Evolutionary conservation across 148 eudicot genomes (phyloP), one percentile per base, ranked within the genome.

Genomic region (Bassia scoparia): DNA sequence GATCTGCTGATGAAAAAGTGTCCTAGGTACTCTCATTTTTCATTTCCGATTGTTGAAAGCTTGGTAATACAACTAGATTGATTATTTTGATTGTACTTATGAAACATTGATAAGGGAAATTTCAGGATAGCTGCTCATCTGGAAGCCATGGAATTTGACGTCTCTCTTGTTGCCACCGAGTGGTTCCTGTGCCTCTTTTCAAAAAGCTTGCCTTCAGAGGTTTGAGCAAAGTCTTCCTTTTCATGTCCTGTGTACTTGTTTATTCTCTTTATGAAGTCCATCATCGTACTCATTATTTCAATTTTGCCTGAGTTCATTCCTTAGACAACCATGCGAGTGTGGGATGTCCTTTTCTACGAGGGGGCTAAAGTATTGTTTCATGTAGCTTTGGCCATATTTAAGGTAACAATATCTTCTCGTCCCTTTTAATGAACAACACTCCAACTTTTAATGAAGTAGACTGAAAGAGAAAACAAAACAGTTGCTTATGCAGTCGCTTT

Each of bases 141-240:
- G 84, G 99, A 89, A 78, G 83, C 86, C 69, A 33, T 95, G 83
- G 94, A 89, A 58, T 95, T 95, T 70, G 97, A 95, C 64, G 93
- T 91, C 76, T 91, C 99, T 71, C 97, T 95, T 77, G 96, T 95
- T 63, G 83, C 94, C 72, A 95, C 99, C 50, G 97, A 91, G 77
- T 95, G 99, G 99, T 95, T 95, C 83, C 78, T 95, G 54, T 95
- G 99, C 86, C 91, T 95, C 73, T 95, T 95, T 70, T 87, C 97
- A 3, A 95, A 95, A 83, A 95, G 99, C 89, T 87, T 91, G 81
- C 99, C 99, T 35, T 91, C 99, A 3, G 99, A 95, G 99, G 99
- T 93, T 74, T 58, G 75, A 41, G 26, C 26, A 77, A 43, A 17
- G 5, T 14, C 46, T 60, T 62, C 48, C 15, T 26, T 2, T 16